Base-by-base conservation (phyloP, 257 asterid genomes). In the Salvia miltiorrhiza region DNA sequence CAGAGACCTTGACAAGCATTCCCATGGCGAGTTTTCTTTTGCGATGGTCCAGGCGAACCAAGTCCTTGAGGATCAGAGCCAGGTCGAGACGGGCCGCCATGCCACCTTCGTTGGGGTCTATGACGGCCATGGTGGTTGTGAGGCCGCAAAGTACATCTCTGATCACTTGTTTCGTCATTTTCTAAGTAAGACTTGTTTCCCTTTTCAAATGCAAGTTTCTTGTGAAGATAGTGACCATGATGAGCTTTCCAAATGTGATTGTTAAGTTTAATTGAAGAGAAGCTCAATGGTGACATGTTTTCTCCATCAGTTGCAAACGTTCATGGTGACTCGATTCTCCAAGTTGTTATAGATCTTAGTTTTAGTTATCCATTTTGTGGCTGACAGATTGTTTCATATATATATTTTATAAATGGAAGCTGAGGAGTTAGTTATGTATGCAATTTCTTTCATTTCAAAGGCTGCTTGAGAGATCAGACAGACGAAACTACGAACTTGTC, bases 51-150 rank as follows among this genome's bases (percentile, higher is more conserved):
- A 89, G 75, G 96, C 94, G 24, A 92, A 92, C 72, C 71, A 69
- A 40, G 75, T 71, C 43, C 73, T 86, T 14, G 96, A 92, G 83
- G 98, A 92, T 77, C 83, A 87, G 28, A 78, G 98, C 65, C 96
- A 86, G 69, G 95, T 89, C 9, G 92, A 92, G 82, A 78, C 90
- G 7, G 88, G 92, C 30, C 75, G 61, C 5, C 57, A 66, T 21
- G 88, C 89, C 60, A 89, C 96, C 24, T 92, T 89, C 63, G 76
- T 85, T 44, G 98, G 96, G 49, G 81, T 92, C 53, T 92, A 87
- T 57, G 98, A 92, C 70, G 98, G 98, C 69, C 96, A 92, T 69
- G 98, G 98, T 69, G 92, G 98, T 63, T 75, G 73, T 33, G 95
- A 84, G 52, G 94, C 94, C 26, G 57, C 96, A 28, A 79, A 58